Base-by-base conservation (phyloP, 2,329 filamentous ascomycete species). In the Aspergillus jensenii region DNA sequence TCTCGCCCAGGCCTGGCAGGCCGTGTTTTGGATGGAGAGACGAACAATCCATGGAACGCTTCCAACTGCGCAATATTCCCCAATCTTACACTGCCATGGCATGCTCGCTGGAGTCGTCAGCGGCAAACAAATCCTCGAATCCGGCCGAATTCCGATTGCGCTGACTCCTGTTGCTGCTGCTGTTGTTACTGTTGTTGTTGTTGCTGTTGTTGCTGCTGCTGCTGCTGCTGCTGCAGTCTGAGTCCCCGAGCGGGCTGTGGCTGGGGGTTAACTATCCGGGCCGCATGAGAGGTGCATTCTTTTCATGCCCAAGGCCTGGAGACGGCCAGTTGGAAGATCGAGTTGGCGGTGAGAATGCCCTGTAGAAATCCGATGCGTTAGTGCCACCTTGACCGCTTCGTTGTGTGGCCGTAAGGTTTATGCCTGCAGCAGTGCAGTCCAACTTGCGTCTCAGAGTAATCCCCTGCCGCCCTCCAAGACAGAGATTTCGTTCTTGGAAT, bases 381-480 rank as follows among this genome's bases (percentile, higher is more conserved):
- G 35, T 37, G 57, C 33, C 48, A 43, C 49, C 56, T 49, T 59
- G 62, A 71, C 68, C 68, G 68, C 68, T 59, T 64, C 62, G 63
- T 58, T 59, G 64, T 58, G 65, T 61, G 57, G 15, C 59, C 59
- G 61, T 59, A 69, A 69, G 65, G 66, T 65, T 60, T 56, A 55
- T 62, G 66, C 67, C 67, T 70, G 67, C 65, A 68, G 64, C 54
- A 55, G 15, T 41, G 39, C 31, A 56, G 47, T 33, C 33, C 19
- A 23, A 31, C 37, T 55, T 54, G 59, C 54, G 60, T 59, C 54
- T 55, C 37, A 43, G n/a, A 31, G 27, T 9, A 31, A 11, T 8
- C 19, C 48, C 19, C 46, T 44, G 33, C 53, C 49, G 25, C 23
- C 45, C n/a, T 50, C 27, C 45, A 37, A 55, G 9, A 45, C 23